Conservation (phyloP, 2,329 filamentous ascomycete genomes). For the Ampelomyces quisqualis region DNA sequence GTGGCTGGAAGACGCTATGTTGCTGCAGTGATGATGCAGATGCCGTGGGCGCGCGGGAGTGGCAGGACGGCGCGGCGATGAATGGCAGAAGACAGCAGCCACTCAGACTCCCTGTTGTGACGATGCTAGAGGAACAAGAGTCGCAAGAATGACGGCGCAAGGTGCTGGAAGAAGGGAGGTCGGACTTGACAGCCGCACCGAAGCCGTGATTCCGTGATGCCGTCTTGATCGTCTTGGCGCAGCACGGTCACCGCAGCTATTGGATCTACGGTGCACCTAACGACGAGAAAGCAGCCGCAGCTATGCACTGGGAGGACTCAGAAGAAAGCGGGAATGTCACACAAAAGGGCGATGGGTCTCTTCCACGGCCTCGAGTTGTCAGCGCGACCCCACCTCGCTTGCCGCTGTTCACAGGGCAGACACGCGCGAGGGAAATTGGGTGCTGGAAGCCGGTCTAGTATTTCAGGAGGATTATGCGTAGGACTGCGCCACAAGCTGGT, state of each 20-base stretch:
- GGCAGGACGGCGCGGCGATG: conserved; percentile 4
- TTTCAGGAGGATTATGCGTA: not conserved
- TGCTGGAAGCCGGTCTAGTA: conserved; percentile 10
- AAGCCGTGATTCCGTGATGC: conserved; percentile 2
- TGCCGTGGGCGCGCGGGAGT: conserved; percentile 1
- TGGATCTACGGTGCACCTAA: not conserved
- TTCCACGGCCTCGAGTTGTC: not conserved
- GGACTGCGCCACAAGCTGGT: conserved; percentile 14
- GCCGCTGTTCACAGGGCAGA: conserved; percentile 1
- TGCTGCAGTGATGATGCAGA: conserved; percentile 13
- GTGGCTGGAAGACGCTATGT: conserved; percentile 15
- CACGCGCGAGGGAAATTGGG: conserved; percentile 17
- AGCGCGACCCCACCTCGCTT: not conserved
- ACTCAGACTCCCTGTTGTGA: conserved; percentile 1
- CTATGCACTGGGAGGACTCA: not conserved
- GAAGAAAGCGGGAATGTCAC: not conserved
- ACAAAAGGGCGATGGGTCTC: not conserved
- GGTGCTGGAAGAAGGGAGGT: conserved; percentile 6
- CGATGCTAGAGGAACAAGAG: conserved; percentile 7
- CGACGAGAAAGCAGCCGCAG: not conserved
- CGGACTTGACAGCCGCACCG: not conserved
- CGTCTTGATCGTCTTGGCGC: not conserved
- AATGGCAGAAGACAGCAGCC: conserved; percentile 5
- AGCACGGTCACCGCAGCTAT: not conserved
- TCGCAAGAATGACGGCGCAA: conserved; percentile 20